Base-by-base conservation (phyloP, 106 monocot genomes). In the Phalaenopsis equestris region DNA sequence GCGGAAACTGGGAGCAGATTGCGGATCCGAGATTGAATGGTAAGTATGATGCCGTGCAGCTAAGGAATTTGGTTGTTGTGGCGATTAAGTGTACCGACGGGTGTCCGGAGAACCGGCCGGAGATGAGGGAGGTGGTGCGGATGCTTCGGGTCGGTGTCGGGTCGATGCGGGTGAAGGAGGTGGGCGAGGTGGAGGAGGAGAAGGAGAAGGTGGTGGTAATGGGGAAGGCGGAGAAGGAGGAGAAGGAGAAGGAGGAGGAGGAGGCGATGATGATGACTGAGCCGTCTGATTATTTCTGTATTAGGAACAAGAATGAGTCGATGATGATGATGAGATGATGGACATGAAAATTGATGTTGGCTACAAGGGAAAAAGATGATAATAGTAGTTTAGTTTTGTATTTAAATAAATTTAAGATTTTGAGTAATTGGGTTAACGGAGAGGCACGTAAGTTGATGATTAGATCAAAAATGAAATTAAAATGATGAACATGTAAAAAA, bases 41-140 rank as follows among this genome's bases (percentile, higher is more conserved):
- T 1, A 64, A 42, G 70, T 82, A 68, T 17, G 82, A 88, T 21
- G 15, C 11, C 38, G 30, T 19, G 8, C 77, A 88, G 73, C 55
- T 82, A 15, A 67, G 73, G 46, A 84, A 57, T 15, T 52, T 19
- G 23, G 82, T 85, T 56, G 8, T 42, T 19, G 42, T 85, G 0
- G 87, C 87, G 18, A 48, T 84, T 38, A 75, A 67, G 52, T 88
- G 87, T 46, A 61, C 81, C 1, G 79, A 88, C 6, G 23, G 58
- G 10, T 72, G 80, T 18, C 79, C 82, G 19, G 87, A 82, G 23
- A 77, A 39, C 24, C 70, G 88, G 43, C 85, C 85, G 6, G 72
- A 75, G 16, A 88, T 88, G 88, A 52, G 36, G 73, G 82, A 88
- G 74, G 88, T 82, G 73, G 85, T 85, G 76, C 76, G 80, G 65